phyloP scores from a whole-genome alignment of 768 basidiomycete species.

The Pleurotus platypus region DNA sequence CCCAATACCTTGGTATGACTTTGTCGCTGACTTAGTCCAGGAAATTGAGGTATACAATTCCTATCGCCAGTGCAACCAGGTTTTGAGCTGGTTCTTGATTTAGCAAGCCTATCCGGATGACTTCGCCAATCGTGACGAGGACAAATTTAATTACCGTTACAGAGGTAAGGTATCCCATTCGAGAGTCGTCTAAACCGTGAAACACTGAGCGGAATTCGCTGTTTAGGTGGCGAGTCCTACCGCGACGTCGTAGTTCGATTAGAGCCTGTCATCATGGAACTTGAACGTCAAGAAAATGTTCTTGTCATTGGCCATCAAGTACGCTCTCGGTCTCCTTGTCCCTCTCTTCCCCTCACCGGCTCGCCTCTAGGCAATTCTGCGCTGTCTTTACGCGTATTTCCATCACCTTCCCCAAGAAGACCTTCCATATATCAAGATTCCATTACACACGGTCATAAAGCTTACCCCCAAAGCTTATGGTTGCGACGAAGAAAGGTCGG shows the following conservation, averaged over 20 bases:
- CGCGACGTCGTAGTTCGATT: slow-evolving; percentile 93
- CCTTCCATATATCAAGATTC: slow-evolving; percentile 97
- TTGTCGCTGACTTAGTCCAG: slow-evolving; percentile 17
- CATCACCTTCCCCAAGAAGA: slow-evolving; percentile 88
- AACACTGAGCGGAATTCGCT: too few relatives aligned
- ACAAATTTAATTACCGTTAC: slow-evolving; percentile 99
- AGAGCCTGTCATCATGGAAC: slow-evolving; percentile 98
- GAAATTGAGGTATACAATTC: slow-evolving; percentile 80
- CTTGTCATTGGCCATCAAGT: slow-evolving; percentile 95
- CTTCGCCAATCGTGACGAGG: slow-evolving; percentile 95
- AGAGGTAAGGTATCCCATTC: slow-evolving; percentile 41
- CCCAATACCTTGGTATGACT: neutral
- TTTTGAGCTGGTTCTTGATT: neutral
- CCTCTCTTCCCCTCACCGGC: neutral
- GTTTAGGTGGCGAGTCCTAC: slow-evolving; percentile 79
- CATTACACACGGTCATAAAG: slow-evolving; percentile 96
- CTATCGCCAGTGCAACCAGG: neutral
- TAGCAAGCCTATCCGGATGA: slow-evolving; percentile 96
- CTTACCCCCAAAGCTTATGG: slow-evolving; percentile 98
- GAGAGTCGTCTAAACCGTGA: too few relatives aligned
- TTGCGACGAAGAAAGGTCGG: slow-evolving; percentile 91
- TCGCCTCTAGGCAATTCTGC: slow-evolving; percentile 59
- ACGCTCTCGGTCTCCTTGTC: slow-evolving; percentile 4
- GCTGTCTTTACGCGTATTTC: slow-evolving; percentile 95
- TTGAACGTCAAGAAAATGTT: slow-evolving; percentile 97